Base-by-base conservation (phyloP, 805 yeast species). In the Phaffomyces opuntiae region DNA sequence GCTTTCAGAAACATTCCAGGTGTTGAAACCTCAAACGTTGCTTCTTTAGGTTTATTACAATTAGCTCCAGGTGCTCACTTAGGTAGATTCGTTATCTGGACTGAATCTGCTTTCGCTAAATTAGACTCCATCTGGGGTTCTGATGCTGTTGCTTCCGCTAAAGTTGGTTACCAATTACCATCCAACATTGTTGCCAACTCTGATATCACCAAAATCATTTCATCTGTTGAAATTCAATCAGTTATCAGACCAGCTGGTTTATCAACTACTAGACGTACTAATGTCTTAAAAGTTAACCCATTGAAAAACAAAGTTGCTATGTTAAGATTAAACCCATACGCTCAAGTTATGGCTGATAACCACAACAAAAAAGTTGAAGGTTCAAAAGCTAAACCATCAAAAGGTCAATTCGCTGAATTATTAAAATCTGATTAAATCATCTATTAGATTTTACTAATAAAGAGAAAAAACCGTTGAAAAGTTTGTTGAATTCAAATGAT, bases 51-150 rank as follows among this genome's bases (percentile, higher is more conserved):
- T 78, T 80, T 93, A 66, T 84, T 93, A 72, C 98, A 91, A 81
- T 86, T 93, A 69, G 99, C 99, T 66, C 99, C 99, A 75, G 99
- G 99, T 85, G 96, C 98, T 70, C 99, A 93, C 82, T 80, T 93
- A 68, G 99, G 99, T 80, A 90, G 99, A 83, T 93, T 93, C 69
- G 85, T 93, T 69, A 88, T 93, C 88, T 93, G 99, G 99, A 90
- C 99, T 69, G 96, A 90, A 80, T 78, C 88, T 71, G 99, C 99
- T 71, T 89, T 93, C 74, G 85, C 90, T 71, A 81, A 90, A 67
- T 82, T 93, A 69, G 99, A 93, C 81, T 78, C 89, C 59, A 87
- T 93, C 80, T 93, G 93, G 93, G 96, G 96, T 72, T 81, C 96
- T 59, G 95, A 85, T 70, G 70, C 90, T 64, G 80, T 84, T 69